phyloP scores from a whole-genome alignment of 2,329 filamentous ascomycete species.

The Penicillium sp. region DNA sequence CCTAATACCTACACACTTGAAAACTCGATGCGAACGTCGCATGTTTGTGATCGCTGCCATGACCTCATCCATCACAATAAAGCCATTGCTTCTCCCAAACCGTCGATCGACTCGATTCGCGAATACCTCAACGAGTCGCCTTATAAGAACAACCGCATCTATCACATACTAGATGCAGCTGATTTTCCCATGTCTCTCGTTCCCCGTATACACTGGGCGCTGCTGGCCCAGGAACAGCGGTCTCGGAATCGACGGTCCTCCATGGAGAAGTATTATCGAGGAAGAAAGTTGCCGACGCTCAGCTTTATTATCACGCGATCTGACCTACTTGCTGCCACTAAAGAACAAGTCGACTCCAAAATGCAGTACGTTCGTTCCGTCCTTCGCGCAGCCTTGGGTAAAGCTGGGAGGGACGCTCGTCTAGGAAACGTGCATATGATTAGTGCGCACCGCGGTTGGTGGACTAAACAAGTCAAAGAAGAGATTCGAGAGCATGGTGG shows the following conservation, averaged over 20 bases:
- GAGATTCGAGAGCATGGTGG: conserved; percentile 79
- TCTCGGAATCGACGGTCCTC: conserved; percentile 74
- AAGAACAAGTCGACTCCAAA: conserved; percentile 74
- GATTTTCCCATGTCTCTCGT: conserved; percentile 95
- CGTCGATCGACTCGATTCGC: conserved; percentile 70
- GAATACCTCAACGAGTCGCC: conserved; percentile 84
- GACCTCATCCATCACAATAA: conserved; percentile 68
- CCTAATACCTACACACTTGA: conserved; percentile 20
- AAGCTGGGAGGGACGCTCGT: conserved; percentile 62
- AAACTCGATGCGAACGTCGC: conserved; percentile 12
- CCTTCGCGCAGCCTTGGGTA: conserved; percentile 68
- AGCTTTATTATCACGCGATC: conserved; percentile 88
- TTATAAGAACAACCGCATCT: conserved; percentile 86
- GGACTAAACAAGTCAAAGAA: conserved; percentile 79
- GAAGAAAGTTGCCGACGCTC: conserved; percentile 69
- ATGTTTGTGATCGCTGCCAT: conserved; percentile 80
- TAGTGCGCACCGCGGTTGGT: conserved; percentile 81
- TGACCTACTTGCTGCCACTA: conserved; percentile 76
- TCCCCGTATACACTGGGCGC: conserved; percentile 63
- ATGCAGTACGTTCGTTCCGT: conserved; percentile 80
- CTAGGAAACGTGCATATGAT: conserved; percentile 83
- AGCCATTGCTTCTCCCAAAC: conserved; percentile 69
- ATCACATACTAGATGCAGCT: conserved; percentile 89
- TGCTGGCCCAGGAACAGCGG: conserved; percentile 67
- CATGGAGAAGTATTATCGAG: conserved; percentile 57